A percentile compares a stretch with the other conserved stretches of the same genome.
Conservation (phyloP, 108 stramenopile species). For the Fragilaria crotonensis region DNA sequence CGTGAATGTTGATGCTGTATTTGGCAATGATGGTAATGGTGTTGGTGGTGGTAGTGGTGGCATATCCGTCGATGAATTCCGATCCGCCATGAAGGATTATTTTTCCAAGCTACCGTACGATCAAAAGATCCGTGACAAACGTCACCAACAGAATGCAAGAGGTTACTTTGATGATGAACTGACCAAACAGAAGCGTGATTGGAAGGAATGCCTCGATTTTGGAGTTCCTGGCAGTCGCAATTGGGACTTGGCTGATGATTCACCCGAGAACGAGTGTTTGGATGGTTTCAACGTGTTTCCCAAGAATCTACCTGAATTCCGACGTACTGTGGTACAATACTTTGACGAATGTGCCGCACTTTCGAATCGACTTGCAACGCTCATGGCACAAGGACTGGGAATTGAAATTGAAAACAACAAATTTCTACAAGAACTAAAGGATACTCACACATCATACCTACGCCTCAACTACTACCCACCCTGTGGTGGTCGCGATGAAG, state of each 20-base stretch:
- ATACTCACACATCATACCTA: conserved; percentile 75
- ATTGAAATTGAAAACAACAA: conserved; percentile 20
- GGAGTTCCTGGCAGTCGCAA: conserved; percentile 69
- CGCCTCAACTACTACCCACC: conserved; percentile 84
- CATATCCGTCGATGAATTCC: conserved; percentile 46
- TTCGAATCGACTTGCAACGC: conserved; percentile 45
- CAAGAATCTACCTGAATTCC: conserved; percentile 46
- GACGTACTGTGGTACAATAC: conserved; percentile 47
- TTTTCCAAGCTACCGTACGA: conserved; percentile 72
- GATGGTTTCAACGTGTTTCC: conserved; percentile 90
- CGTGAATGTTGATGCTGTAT: conserved; percentile 65
- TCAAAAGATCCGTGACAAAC: conserved; percentile 55
- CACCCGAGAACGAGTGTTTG: conserved; percentile 55
- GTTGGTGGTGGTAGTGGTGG: too few relatives aligned
- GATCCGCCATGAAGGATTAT: conserved; percentile 45
- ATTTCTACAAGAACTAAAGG: conserved; percentile 33
- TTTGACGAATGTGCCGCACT: conserved; percentile 61
- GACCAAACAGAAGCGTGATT: conserved; percentile 84
- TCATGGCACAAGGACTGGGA: conserved; percentile 60
- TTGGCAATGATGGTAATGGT: too few relatives aligned
- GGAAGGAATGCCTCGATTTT: conserved; percentile 85
- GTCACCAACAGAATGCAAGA: conserved; percentile 64
- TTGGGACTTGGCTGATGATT: conserved; percentile 44
- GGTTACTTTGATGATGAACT: conserved; percentile 93
- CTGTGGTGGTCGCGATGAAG: conserved; percentile 13